Conservation (phyloP, 805 yeast species). For the Candida orba region DNA sequence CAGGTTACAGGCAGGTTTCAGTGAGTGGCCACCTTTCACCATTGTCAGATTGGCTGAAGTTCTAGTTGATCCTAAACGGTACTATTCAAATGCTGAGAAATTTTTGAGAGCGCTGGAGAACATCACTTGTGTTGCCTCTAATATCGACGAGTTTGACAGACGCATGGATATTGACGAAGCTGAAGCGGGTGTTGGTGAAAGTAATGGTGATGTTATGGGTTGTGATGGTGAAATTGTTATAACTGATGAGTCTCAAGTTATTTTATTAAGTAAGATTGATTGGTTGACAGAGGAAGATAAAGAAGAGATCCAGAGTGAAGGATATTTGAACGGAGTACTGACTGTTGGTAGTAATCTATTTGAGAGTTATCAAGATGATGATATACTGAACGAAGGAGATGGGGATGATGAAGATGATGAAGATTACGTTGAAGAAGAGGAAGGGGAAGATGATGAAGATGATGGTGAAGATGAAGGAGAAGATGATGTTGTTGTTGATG, state of each 20-base stretch:
- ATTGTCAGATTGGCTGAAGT: constrained; percentile 41
- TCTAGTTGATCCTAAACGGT: constrained; percentile 35
- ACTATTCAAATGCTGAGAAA: constrained; percentile 32
- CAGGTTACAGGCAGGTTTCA: constrained; percentile 9
- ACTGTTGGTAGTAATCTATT: constrained; percentile 5
- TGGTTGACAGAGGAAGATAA: constrained; percentile 21
- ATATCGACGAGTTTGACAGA: constrained; percentile 8
- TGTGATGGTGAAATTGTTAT: neutral
- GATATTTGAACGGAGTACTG: constrained; percentile 10
- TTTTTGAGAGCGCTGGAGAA: constrained; percentile 36
- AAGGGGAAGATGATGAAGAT: neutral
- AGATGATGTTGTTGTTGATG: neutral
- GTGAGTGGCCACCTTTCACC: constrained; percentile 39
- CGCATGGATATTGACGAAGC: neutral
- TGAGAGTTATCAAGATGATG: constrained; percentile 1
- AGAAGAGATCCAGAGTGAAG: constrained; percentile 15
- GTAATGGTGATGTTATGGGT: neutral
- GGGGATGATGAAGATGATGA: constrained; percentile 2
- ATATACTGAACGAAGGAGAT: neutral
- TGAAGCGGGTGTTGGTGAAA: neutral
- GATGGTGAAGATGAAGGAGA: neutral
- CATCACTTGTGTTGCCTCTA: constrained; percentile 15
- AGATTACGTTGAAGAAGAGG: constrained; percentile 3
- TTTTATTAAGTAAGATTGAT: constrained; percentile 18
- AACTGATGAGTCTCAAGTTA: constrained; percentile 17